Percentiles rank a stretch among this genome's conserved stretches.
phyloP scores from a whole-genome alignment of 192 early-diverging fungal genomes.

The Coemansia sp. region DNA sequence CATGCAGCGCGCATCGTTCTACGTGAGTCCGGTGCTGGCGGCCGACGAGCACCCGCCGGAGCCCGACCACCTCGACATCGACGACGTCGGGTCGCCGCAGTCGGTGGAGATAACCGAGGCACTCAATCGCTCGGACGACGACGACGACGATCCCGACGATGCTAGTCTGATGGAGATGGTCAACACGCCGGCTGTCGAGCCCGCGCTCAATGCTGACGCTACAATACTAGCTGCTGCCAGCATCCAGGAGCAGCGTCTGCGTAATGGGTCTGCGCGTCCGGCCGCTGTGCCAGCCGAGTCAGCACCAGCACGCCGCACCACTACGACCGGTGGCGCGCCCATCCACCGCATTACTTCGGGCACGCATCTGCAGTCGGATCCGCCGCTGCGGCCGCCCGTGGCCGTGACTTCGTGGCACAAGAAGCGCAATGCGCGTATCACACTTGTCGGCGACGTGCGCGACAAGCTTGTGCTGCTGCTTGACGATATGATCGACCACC shows the following conservation, averaged over 20 bases:
- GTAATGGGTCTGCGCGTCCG: slow-evolving; percentile 12
- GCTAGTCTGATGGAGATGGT: slow-evolving; percentile 55
- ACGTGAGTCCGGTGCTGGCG: slow-evolving; percentile 41
- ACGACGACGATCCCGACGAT: slow-evolving; percentile 53
- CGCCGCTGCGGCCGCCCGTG: slow-evolving; percentile 50
- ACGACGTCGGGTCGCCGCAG: slow-evolving; percentile 22
- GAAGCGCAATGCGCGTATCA: slow-evolving; percentile 65
- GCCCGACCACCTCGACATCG: slow-evolving; percentile 53
- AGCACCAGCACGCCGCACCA: slow-evolving; percentile 11
- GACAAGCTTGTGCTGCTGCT: slow-evolving; percentile 85
- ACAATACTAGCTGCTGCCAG: slow-evolving; percentile 36
- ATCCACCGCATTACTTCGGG: slow-evolving; percentile 55
- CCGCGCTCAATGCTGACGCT: slow-evolving; percentile 40
- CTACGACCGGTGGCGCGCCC: slow-evolving; percentile 9
- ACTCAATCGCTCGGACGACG: slow-evolving; percentile 49
- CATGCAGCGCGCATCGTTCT: slow-evolving; percentile 48
- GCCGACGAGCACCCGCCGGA: slow-evolving; percentile 46
- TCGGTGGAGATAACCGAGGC: slow-evolving; percentile 53
- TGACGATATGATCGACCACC: slow-evolving; percentile 95
- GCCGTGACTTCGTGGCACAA: slow-evolving; percentile 57
- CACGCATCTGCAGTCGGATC: slow-evolving; percentile 54
- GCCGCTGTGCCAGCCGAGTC: slow-evolving; percentile 37
- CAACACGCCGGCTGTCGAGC: slow-evolving; percentile 55
- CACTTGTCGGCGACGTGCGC: slow-evolving; percentile 91
- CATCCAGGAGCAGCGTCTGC: slow-evolving; percentile 39